Percentiles rank a stretch among this genome's conserved stretches.
phyloP scores from a whole-genome alignment of 768 basidiomycete species.

The Leccinum imitatum region DNA sequence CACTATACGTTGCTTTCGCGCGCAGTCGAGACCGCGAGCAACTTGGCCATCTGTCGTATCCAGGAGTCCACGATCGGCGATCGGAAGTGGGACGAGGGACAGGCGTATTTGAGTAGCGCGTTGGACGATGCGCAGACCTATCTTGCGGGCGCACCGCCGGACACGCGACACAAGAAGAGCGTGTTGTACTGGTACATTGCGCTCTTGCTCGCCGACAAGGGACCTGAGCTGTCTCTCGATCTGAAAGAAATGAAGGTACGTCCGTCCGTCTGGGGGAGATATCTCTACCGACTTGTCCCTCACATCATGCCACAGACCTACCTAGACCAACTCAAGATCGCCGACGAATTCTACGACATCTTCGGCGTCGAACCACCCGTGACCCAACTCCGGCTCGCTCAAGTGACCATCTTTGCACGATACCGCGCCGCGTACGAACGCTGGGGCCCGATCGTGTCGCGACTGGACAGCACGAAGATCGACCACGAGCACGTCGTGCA shows the following conservation, averaged over 20 bases:
- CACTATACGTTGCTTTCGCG: constrained; percentile 57
- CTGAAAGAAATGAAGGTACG: constrained; percentile 51
- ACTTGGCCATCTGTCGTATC: constrained; percentile 51
- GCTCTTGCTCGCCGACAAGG: constrained; percentile 50
- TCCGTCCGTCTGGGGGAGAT: not conserved
- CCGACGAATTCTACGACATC: constrained; percentile 51
- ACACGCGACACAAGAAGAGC: constrained; percentile 58
- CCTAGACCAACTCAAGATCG: constrained; percentile 44
- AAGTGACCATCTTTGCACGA: constrained; percentile 48
- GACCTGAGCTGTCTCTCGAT: constrained; percentile 48
- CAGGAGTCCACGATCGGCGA: constrained; percentile 43
- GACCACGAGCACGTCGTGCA: constrained; percentile 33
- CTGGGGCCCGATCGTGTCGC: constrained; percentile 45
- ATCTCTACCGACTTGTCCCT: not conserved
- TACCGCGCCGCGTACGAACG: constrained; percentile 46
- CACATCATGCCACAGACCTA: constrained; percentile 27
- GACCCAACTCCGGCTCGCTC: constrained; percentile 52
- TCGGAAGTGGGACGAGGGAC: constrained; percentile 55
- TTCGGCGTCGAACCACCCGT: constrained; percentile 47
- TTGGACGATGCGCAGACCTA: constrained; percentile 59
- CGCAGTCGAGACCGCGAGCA: constrained; percentile 59
- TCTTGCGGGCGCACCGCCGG: constrained; percentile 56
- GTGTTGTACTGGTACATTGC: constrained; percentile 60
- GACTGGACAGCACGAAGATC: constrained; percentile 32
- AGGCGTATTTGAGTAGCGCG: constrained; percentile 59